Evolutionary conservation across 805 yeast species (phyloP), one percentile per base, ranked within the genome.

Genomic region (Candida hispaniensis): DNA sequence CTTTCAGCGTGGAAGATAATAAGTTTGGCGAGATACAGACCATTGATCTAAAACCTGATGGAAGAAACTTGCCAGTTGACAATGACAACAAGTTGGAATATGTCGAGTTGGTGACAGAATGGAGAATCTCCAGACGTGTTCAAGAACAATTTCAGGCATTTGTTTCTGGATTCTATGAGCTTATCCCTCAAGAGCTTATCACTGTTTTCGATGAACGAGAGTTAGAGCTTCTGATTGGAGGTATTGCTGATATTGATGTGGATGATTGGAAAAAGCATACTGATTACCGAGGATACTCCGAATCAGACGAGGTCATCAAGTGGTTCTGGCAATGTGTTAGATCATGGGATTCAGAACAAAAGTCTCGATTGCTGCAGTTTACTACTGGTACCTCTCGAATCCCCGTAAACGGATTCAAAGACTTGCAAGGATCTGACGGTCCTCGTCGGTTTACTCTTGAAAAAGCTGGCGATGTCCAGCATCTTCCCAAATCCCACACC

Each of bases 211-310:
- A 91, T 60, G 98, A 91, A 64, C 78, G 96, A 58, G 99, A 91
- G 61, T 65, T 91, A 45, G 99, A 91, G 66, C 66, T 91, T 55
- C 71, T 91, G 54, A 91, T 91, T 59, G 98, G 98, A 57, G 99
- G 99, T 59, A 75, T 91, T 53, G 91, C 96, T 2, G 98, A 91
- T 52, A 88, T 91, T 51, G 98, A 91, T 59, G 80, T 88, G 40
- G 96, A 86, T 46, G 99, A 91, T 64, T 91, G 99, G 99, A 91
- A 85, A 63, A 86, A 83, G 56, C 96, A 91, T 58, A 91, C 99
- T 13, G 99, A 91, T 59, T 91, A 91, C 63, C 75, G 98, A 63
- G 98, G 98, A 4, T 91, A 88, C 60, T 88, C 85, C 56, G 97
- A 91, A 61, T 74, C 74, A 45, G 98, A 91, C 60, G 94, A 85